phyloP scores from a whole-genome alignment of 78 protist species.

The Dictyostelium firmibasis region DNA sequence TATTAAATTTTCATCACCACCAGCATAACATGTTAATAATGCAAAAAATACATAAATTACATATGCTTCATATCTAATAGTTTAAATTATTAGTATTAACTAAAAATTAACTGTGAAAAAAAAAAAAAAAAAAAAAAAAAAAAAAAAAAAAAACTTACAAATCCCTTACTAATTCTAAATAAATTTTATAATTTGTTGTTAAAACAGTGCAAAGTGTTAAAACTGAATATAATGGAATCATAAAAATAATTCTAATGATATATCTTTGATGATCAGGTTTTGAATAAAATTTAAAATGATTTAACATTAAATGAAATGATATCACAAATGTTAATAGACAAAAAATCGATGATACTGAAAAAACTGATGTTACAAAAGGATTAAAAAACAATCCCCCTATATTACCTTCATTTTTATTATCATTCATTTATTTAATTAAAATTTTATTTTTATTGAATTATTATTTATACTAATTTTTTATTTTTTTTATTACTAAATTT shows the following conservation, averaged over 20 bases:
- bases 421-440: not conserved
- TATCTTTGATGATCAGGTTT: conserved; percentile 39
- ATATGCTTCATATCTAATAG: conserved; percentile 48
- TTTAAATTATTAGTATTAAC: too few relatives aligned
- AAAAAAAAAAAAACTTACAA: not conserved
- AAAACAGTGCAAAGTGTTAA: conserved; percentile 8
- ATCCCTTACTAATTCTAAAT: conserved; percentile 54
- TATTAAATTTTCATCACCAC: conserved; percentile 56
- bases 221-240: conserved; percentile 51
- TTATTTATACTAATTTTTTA: too few relatives aligned
- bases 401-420: not conserved
- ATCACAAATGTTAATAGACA: conserved; percentile 4
- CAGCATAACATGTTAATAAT: conserved; percentile 49
- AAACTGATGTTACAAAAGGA: not conserved
- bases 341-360: not conserved
- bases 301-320: conserved; percentile 27
- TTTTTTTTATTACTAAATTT: too few relatives aligned
- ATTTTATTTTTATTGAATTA: too few relatives aligned
- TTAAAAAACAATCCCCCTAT: not conserved
- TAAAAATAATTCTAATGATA: conserved; percentile 20
- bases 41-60: conserved; percentile 55
- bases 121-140: too few relatives aligned
- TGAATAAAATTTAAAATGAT: conserved; percentile 24
- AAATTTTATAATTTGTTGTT: not conserved
- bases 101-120: too few relatives aligned